Base-by-base conservation (phyloP, 805 yeast species). In the Blastobotrys mokoenaii region DNA sequence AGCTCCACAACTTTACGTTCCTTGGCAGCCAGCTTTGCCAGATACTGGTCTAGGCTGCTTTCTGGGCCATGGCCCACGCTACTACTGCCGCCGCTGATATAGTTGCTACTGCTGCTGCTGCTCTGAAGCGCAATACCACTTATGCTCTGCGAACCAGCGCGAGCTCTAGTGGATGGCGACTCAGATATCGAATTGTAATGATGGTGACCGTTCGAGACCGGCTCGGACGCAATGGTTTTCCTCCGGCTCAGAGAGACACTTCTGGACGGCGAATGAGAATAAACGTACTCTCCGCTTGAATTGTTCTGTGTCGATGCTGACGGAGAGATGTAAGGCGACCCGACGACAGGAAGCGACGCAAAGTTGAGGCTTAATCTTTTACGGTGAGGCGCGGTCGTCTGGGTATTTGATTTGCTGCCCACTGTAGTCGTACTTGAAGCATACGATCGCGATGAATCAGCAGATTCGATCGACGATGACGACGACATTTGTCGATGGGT, bases 1-100 rank as follows among this genome's bases (percentile, higher is more conserved):
- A 68, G 57, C 44, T 65, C 69, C 18, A 60, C 58, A 8, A 68
- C 67, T 3, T 58, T 59, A 2, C 69, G 58, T 48, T 68, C 69
- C 45, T 63, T 62, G 22, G 62, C 53, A 1, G 72, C 72, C 30
- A 68, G 57, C 40, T 63, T 56, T 22, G 65, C 56, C 41, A 64
- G 54, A 47, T 56, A 61, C 30, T 34, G 36, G 18, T 53, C 55
- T 18, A 51, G 39, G 18, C 43, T 31, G 27, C 29, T 37, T 16
- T 20, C 15, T 3, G 39, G 7, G n/a, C 39, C 40, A 3, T 3
- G n/a, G n/a, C n/a, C n/a, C n/a, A n/a, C n/a, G n/a, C n/a, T n/a
- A n/a, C n/a, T n/a, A n/a, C n/a, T 30, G 29, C n/a, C 33, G 17
- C n/a, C n/a, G n/a, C n/a, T n/a, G n/a, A n/a, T 22, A 22, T 22